Evolutionary conservation across 2,329 filamentous ascomycete genomes (phyloP).

Genomic region (Alternaria tenuissima): DNA sequence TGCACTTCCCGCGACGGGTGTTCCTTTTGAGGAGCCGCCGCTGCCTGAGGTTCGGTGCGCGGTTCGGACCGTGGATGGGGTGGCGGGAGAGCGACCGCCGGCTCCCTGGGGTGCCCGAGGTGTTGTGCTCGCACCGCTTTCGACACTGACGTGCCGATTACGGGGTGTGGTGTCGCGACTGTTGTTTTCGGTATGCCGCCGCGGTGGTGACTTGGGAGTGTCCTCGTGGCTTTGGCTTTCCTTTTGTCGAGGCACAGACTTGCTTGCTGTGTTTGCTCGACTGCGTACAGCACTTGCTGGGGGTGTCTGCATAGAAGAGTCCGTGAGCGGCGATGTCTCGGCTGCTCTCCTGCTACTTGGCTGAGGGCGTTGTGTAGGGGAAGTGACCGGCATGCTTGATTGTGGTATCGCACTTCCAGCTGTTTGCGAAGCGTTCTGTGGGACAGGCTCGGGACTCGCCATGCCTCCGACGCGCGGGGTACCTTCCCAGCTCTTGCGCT

Average conservation of each 20-base stretch:
- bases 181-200: slow-evolving; percentile 34
- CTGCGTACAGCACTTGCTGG: slow-evolving; percentile 33
- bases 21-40: slow-evolving; percentile 39
- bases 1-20: slow-evolving; percentile 30
- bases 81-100: slow-evolving; percentile 42
- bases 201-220: slow-evolving; percentile 37
- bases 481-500: slow-evolving; percentile 61
- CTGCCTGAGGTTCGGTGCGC: slow-evolving; percentile 37
- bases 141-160: slow-evolving; percentile 38
- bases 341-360: slow-evolving; percentile 35
- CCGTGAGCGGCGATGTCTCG: slow-evolving; percentile 36
- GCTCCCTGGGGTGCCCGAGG: slow-evolving; percentile 42
- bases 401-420: slow-evolving; percentile 16
- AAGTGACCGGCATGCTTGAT: slow-evolving; percentile 14
- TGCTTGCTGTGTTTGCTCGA: slow-evolving; percentile 40
- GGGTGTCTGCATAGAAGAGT: slow-evolving; percentile 30
- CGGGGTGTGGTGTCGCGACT: slow-evolving; percentile 48
- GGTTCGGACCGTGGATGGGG: slow-evolving; percentile 45
- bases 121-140: slow-evolving; percentile 45
- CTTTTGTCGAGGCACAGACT: slow-evolving; percentile 32
- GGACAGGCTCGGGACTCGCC: slow-evolving; percentile 39
- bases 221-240: slow-evolving; percentile 34
- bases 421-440: slow-evolving; percentile 25
- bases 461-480: slow-evolving; percentile 46
- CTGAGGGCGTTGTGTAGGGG: slow-evolving; percentile 33